Conservation (phyloP, 2,329 filamentous ascomycete species). For the Aspergillus transmontanensis region DNA sequence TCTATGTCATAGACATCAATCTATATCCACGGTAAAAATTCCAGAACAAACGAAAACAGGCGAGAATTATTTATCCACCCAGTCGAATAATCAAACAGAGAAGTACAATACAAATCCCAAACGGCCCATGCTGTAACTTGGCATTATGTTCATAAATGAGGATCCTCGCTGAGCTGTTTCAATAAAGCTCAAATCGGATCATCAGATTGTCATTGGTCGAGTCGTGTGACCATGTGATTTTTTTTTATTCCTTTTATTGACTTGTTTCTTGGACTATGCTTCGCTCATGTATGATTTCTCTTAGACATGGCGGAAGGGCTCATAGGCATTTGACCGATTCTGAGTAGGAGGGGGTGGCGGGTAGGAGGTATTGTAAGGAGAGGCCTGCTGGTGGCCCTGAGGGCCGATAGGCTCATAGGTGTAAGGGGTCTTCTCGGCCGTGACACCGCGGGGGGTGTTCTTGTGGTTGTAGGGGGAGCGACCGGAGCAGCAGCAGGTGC, state of each 20-base stretch:
- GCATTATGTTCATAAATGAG: constrained; percentile 18
- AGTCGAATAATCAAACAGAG: constrained; percentile 12
- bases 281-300: not conserved
- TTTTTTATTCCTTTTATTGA: not conserved
- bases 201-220: not conserved
- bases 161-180: not conserved
- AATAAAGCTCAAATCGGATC: not conserved
- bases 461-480: constrained; percentile 52
- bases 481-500: constrained; percentile 87
- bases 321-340: constrained; percentile 33
- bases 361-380: constrained; percentile 28
- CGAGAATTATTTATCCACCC: not conserved
- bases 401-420: constrained; percentile 59
- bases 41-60: not conserved
- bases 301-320: constrained; percentile 43
- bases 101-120: constrained; percentile 12
- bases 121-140: constrained; percentile 11
- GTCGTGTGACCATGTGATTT: not conserved
- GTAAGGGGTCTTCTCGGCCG: constrained; percentile 63
- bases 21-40: constrained; percentile 16
- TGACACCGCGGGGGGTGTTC: constrained; percentile 46
- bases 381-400: constrained; percentile 23
- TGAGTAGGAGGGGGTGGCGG: constrained; percentile 27
- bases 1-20: constrained; percentile 22
- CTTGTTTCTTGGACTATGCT: not conserved